Conservation (phyloP, 164 flowering plant species). For the Dillenia turbinata region DNA sequence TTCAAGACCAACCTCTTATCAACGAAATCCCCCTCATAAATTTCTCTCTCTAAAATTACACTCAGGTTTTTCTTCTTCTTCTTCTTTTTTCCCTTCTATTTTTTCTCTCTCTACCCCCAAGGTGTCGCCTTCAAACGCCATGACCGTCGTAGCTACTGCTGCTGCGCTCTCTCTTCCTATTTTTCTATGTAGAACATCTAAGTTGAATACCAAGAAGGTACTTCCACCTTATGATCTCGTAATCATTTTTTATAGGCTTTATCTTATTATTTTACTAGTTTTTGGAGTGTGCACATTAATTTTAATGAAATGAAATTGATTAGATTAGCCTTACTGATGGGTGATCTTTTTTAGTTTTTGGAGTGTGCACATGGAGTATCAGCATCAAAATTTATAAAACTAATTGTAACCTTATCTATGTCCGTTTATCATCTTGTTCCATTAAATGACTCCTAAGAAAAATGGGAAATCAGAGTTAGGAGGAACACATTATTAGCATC, state of each 20-base stretch:
- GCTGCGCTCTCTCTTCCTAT: constrained; percentile 55
- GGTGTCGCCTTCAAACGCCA: constrained; percentile 32
- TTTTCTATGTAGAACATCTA: constrained; percentile 33
- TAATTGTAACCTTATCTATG: too few species aligned
- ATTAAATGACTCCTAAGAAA: too few species aligned
- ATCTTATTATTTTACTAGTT: not conserved
- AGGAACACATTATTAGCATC: too few species aligned
- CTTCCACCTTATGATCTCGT: too few species aligned
- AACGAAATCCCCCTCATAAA: constrained; percentile 11
- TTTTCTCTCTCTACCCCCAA: constrained; percentile 4
- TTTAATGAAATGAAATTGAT: not conserved
- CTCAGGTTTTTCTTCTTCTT: constrained; percentile 9
- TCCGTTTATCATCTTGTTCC: too few species aligned
- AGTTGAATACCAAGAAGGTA: constrained; percentile 51
- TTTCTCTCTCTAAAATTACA: constrained; percentile 16
- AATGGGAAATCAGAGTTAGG: too few species aligned
- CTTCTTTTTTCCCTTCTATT: not conserved
- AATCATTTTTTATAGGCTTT: not conserved
- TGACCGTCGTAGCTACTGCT: constrained; percentile 54
- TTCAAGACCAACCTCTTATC: constrained; percentile 63
- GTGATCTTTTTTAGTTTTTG: too few species aligned
- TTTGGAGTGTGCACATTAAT: not conserved
- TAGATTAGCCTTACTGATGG: not conserved
- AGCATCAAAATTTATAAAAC: too few species aligned
- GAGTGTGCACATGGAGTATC: too few species aligned